Conservation (phyloP, 1,284 basidiomycete genomes). For the Bothia castanella region DNA sequence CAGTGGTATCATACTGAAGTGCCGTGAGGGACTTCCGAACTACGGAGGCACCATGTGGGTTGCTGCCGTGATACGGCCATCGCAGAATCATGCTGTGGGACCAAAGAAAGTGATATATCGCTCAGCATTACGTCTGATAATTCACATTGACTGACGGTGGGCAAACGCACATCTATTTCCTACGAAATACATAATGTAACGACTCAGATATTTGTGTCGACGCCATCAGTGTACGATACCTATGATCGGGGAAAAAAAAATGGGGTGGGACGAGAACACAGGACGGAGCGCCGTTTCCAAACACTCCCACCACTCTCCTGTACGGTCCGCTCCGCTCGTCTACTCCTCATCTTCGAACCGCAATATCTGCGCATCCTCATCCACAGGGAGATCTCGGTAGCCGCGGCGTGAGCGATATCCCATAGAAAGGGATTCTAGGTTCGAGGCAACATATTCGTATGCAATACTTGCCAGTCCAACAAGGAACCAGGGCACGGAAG, state of each 20-base stretch:
- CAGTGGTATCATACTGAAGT: too few relatives aligned
- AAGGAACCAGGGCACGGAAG: constrained; percentile 84
- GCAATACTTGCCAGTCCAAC: constrained; percentile 73
- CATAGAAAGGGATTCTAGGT: constrained; percentile 40
- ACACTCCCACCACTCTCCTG: neutral
- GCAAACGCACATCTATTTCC: too few relatives aligned
- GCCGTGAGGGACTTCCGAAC: too few relatives aligned
- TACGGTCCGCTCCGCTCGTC: neutral
- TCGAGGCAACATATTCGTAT: constrained; percentile 59
- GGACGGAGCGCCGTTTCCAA: neutral
- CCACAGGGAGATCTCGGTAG: constrained; percentile 80
- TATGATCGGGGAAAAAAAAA: neutral
- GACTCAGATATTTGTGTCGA: too few relatives aligned
- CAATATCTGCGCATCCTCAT: constrained; percentile 85
- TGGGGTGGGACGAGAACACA: neutral
- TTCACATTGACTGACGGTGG: too few relatives aligned
- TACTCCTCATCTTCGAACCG: constrained; percentile 77
- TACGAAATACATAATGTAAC: too few relatives aligned
- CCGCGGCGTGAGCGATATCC: constrained; percentile 54
- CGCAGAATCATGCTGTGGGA: too few relatives aligned
- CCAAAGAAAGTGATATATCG: too few relatives aligned
- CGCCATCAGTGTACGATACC: constrained; percentile 1
- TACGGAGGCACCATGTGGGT: too few relatives aligned
- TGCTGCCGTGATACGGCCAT: too few relatives aligned
- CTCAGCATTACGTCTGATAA: too few relatives aligned